These are phyloP conservation scores for Beauveria varroae DNA, from an alignment of 2,329 filamentous ascomycete species.

Conservation along the genomic window DNA sequence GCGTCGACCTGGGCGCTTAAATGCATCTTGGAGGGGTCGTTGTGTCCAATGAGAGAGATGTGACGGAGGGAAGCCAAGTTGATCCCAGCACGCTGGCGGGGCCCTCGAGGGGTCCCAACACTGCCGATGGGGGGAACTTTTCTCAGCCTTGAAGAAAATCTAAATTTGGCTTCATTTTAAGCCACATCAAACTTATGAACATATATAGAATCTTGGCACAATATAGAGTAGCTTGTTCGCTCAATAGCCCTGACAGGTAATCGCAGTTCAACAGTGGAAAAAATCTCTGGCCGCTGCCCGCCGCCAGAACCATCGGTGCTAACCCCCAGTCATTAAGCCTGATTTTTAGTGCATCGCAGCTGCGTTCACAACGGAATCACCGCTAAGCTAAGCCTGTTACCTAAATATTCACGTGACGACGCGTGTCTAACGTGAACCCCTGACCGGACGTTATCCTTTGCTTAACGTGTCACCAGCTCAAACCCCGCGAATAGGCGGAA, in stretches of 20 bases:
- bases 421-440: constrained; percentile 4
- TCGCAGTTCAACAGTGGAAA: no score
- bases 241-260: no score
- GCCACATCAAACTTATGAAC: no score
- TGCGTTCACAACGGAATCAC: no score
- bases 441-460: not conserved
- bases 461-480: constrained; percentile 1
- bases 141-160: not conserved
- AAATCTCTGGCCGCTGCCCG: no score
- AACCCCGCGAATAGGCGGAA: not conserved
- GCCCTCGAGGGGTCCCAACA: not conserved
- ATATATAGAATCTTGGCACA: no score
- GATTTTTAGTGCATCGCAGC: not conserved
- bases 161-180: not conserved
- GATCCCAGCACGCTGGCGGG: not conserved
- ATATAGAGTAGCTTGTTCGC: no score
- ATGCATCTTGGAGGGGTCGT: constrained; percentile 13
- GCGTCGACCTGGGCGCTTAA: constrained; percentile 24
- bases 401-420: constrained; percentile 5
- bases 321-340: no score
- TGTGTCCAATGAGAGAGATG: constrained; percentile 13
- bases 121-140: not conserved
- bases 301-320: no score
- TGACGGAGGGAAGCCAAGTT: not conserved
- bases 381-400: not conserved